Evolutionary conservation across 2,329 filamentous ascomycete genomes (phyloP).

Genomic region (Fusarium sp.): DNA sequence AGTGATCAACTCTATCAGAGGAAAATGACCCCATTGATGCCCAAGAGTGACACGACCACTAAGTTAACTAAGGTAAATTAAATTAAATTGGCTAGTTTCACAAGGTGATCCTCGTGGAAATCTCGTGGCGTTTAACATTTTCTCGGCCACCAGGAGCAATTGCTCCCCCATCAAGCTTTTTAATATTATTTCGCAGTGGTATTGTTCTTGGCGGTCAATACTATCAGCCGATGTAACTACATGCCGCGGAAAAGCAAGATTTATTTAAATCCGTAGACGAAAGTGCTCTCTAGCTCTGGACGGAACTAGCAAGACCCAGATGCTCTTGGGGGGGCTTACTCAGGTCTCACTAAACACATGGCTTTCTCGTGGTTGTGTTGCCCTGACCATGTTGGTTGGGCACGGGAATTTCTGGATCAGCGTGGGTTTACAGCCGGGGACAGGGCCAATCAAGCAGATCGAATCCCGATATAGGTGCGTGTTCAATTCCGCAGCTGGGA

Average conservation of each 20-base stretch:
- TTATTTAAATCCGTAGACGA: background rate
- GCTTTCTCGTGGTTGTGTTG: constrained; percentile 3
- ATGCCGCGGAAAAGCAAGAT: background rate
- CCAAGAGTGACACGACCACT: background rate
- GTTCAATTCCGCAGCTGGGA: background rate
- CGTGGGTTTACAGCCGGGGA: background rate
- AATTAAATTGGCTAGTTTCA: background rate
- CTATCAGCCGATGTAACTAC: background rate
- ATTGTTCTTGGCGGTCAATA: background rate
- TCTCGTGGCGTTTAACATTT: background rate
- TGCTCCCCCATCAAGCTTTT: background rate
- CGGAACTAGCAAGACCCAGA: background rate
- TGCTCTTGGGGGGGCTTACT: background rate
- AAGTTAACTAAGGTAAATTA: background rate
- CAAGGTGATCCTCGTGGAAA: background rate
- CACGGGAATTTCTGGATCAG: background rate
- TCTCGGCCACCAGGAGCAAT: background rate
- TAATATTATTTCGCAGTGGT: too few relatives aligned
- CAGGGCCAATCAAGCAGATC: background rate
- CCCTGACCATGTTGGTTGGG: background rate
- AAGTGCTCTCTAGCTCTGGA: background rate
- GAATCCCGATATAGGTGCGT: background rate
- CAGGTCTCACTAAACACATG: constrained; percentile 9
- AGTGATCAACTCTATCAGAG: background rate
- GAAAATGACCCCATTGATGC: background rate